Conservation (phyloP, 805 yeast species). For the Torulaspora gathmanii region DNA sequence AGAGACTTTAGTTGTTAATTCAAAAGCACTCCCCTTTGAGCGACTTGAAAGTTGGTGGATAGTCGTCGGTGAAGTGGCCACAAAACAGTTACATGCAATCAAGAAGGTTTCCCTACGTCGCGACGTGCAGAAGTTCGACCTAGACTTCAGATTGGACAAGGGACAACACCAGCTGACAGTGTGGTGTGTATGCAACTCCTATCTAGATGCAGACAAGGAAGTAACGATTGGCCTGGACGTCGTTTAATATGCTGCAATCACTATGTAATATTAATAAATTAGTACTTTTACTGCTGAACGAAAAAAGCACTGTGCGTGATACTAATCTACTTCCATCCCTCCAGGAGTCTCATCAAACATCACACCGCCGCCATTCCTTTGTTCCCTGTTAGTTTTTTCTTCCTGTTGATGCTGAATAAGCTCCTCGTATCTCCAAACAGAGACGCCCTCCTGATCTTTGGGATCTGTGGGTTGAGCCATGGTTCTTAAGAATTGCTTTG, state of each 20-base stretch:
- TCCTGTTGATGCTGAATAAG: slow-evolving; percentile 53
- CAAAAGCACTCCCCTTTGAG: slow-evolving; percentile 53
- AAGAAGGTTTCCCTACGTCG: slow-evolving; percentile 55
- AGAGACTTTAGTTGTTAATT: slow-evolving; percentile 54
- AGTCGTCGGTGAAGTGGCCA: slow-evolving; percentile 63
- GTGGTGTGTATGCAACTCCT: slow-evolving; percentile 90
- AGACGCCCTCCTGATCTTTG: slow-evolving; percentile 87
- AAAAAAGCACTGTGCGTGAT: too few relatives aligned
- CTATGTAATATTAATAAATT: neutral
- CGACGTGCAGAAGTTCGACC: slow-evolving; percentile 47
- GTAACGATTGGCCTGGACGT: slow-evolving; percentile 50
- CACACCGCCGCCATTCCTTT: slow-evolving; percentile 10
- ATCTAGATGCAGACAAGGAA: slow-evolving; percentile 90
- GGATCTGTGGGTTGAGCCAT: slow-evolving; percentile 92
- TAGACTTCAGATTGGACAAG: slow-evolving; percentile 55
- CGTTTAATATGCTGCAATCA: slow-evolving; percentile 15
- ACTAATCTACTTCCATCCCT: slow-evolving; percentile 10
- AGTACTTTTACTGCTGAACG: neutral
- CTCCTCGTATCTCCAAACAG: slow-evolving; percentile 84
- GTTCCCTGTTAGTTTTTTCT: slow-evolving; percentile 34
- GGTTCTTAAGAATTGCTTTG: slow-evolving; percentile 84
- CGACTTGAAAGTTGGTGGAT: slow-evolving; percentile 77
- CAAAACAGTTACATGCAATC: slow-evolving; percentile 64
- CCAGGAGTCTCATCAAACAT: slow-evolving; percentile 18
- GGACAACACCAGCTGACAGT: slow-evolving; percentile 62